A percentile compares a stretch with the other conserved stretches of the same genome.
Conservation (phyloP, 192 early-diverging fungal genomes). For the Entomortierella beljakovae region DNA sequence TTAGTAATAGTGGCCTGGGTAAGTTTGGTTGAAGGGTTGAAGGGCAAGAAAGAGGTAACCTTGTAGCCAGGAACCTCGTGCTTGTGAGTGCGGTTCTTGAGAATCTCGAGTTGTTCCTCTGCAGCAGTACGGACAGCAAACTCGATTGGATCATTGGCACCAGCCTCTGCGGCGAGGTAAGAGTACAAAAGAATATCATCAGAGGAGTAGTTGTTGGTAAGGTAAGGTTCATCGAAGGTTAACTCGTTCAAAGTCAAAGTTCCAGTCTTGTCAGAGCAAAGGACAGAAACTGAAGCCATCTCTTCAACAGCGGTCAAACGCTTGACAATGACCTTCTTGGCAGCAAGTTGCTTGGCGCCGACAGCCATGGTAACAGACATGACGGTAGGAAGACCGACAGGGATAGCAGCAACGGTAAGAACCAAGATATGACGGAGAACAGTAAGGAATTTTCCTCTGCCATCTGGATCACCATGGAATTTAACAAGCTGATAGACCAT, state of each 20-base stretch:
- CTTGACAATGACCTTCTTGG: slow-evolving; percentile 92
- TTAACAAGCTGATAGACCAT: slow-evolving; percentile 77
- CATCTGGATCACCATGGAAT: slow-evolving; percentile 46
- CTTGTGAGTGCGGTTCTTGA: slow-evolving; percentile 70
- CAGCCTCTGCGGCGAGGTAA: slow-evolving; percentile 84
- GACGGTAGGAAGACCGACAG: slow-evolving; percentile 90
- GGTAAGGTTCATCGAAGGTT: slow-evolving; percentile 85
- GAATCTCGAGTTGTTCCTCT: slow-evolving; percentile 69
- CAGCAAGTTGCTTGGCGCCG: slow-evolving; percentile 86
- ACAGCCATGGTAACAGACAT: slow-evolving; percentile 95
- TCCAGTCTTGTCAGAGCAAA: slow-evolving; percentile 86
- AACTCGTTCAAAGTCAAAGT: slow-evolving; percentile 92
- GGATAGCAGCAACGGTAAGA: slow-evolving; percentile 93
- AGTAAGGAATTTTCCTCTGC: slow-evolving; percentile 67
- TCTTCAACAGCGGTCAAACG: slow-evolving; percentile 93
- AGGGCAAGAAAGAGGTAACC: slow-evolving; percentile 87
- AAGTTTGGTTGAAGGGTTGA: slow-evolving; percentile 90
- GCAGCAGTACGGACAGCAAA: slow-evolving; percentile 83
- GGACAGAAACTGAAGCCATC: slow-evolving; percentile 86
- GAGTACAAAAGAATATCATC: slow-evolving; percentile 84
- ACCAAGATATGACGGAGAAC: slow-evolving; percentile 82
- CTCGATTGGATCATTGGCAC: slow-evolving; percentile 90
- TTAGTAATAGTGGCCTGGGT: slow-evolving; percentile 86
- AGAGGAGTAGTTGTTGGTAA: slow-evolving; percentile 70
- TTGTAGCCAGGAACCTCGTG: slow-evolving; percentile 92